Percentiles rank a stretch among this genome's conserved stretches.
phyloP scores from a whole-genome alignment of 768 basidiomycete species.

The Candolleomyces eurysporus region DNA sequence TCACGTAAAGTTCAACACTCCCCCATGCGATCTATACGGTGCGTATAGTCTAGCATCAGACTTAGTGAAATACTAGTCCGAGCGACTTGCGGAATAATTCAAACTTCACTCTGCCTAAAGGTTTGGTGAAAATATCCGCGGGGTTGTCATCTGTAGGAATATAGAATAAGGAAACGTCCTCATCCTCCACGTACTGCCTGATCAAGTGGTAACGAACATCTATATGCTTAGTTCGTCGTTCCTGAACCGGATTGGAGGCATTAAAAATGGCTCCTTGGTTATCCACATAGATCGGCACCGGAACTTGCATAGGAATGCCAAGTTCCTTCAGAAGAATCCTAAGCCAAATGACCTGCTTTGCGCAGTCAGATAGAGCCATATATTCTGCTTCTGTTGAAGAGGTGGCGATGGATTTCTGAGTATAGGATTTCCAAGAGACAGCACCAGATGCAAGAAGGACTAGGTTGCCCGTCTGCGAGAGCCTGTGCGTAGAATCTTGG shows the following conservation, averaged over 20 bases:
- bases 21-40: neutral
- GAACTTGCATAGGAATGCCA: neutral
- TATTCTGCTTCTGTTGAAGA: slow-evolving; percentile 27
- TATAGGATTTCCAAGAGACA: slow-evolving; percentile 16
- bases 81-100: neutral
- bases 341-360: slow-evolving; percentile 14
- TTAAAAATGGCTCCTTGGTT: slow-evolving; percentile 14
- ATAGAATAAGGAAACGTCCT: slow-evolving; percentile 16
- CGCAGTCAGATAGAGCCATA: slow-evolving; percentile 14
- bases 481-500: slow-evolving; percentile 11
- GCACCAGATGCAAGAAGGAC: slow-evolving; percentile 14
- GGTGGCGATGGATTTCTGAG: slow-evolving; percentile 14
- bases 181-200: slow-evolving; percentile 15
- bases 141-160: slow-evolving; percentile 27
- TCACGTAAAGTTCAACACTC: neutral
- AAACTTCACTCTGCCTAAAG: slow-evolving; percentile 2
- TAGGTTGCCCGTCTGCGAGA: slow-evolving; percentile 20
- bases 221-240: slow-evolving; percentile 26
- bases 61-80: neutral
- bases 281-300: slow-evolving; percentile 3
- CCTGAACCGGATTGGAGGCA: slow-evolving; percentile 8
- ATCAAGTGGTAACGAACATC: slow-evolving; percentile 28
- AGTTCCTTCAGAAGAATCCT: slow-evolving; percentile 4
- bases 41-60: neutral
- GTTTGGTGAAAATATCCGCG: slow-evolving; percentile 41